Evolutionary conservation across 164 flowering plant species (phyloP).

Genomic region (Dillenia turbinata): DNA sequence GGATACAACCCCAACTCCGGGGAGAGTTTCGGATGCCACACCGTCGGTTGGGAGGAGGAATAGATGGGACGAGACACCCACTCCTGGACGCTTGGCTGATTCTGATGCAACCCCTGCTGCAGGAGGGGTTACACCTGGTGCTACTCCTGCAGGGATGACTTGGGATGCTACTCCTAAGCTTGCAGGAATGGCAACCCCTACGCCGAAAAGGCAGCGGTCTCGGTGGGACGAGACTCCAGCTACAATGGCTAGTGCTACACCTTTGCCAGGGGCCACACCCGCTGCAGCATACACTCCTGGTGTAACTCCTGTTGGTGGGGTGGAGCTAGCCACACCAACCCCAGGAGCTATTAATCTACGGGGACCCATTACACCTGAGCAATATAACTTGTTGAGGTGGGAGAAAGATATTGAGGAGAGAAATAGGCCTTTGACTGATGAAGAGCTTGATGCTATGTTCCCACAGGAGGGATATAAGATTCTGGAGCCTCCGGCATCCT

Average conservation of each 20-base stretch:
- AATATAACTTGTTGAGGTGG: conserved; percentile 86
- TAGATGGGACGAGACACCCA: conserved; percentile 99
- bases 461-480: conserved; percentile 93
- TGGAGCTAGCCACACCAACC: conserved; percentile 85
- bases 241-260: conserved; percentile 91
- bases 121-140: conserved; percentile 91
- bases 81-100: conserved; percentile 88
- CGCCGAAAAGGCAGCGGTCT: conserved; percentile 92
- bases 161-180: conserved; percentile 99
- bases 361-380: conserved; percentile 86
- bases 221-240: conserved; percentile 99
- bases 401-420: conserved; percentile 98
- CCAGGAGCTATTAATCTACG: conserved; percentile 66
- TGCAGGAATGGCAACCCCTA: conserved; percentile 85
- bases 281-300: conserved; percentile 83
- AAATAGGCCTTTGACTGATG: conserved; percentile 93
- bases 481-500: conserved; percentile 88
- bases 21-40: conserved; percentile 80
- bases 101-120: conserved; percentile 86
- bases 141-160: conserved; percentile 94
- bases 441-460: conserved; percentile 94
- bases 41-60: conserved; percentile 66
- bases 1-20: conserved; percentile 98
- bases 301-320: conserved; percentile 88
- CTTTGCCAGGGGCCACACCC: conserved; percentile 81